Conservation (phyloP, 2,329 filamentous ascomycete species). For the Immersiporthe knoxdaviesiana region DNA sequence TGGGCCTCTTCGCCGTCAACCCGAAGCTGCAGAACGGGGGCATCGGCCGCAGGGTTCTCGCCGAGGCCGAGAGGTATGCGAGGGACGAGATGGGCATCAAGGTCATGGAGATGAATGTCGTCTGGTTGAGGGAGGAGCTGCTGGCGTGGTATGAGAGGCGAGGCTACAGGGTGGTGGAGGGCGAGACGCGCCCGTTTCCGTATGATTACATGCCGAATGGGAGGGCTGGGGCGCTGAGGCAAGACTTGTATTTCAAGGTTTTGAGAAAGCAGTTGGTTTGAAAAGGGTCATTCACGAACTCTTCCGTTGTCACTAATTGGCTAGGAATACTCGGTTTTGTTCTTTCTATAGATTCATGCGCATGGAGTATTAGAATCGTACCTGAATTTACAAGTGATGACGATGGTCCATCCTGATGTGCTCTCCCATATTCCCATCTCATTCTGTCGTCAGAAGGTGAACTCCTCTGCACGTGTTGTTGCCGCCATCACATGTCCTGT, state of each 20-base stretch:
- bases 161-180: conserved; percentile 45
- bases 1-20: conserved; percentile 54
- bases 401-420: conserved; percentile 52
- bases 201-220: conserved; percentile 43
- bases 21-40: conserved; percentile 48
- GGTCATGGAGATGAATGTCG: conserved; percentile 49
- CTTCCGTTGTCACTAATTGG: too few species aligned
- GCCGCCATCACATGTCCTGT: too few species aligned
- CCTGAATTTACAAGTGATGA: conserved; percentile 42
- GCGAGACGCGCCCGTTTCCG: conserved; percentile 47
- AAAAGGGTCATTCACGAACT: too few species aligned
- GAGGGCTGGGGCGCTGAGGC: conserved; percentile 38
- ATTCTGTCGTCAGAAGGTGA: conserved; percentile 56
- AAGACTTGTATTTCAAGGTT: conserved; percentile 49
- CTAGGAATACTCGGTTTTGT: too few species aligned
- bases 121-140: conserved; percentile 48
- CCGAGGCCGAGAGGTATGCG: conserved; percentile 45
- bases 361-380: neutral
- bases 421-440: conserved; percentile 57
- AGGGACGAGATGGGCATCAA: conserved; percentile 38
- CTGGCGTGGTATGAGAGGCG: conserved; percentile 50
- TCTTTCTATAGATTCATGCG: neutral
- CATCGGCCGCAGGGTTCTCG: conserved; percentile 47
- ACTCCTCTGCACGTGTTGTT: conserved; percentile 36
- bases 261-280: conserved; percentile 42